A percentile compares a stretch with the other conserved stretches of the same genome.
Conservation (phyloP, 495 filamentous ascomycete genomes). For the Tuber calosporum region DNA sequence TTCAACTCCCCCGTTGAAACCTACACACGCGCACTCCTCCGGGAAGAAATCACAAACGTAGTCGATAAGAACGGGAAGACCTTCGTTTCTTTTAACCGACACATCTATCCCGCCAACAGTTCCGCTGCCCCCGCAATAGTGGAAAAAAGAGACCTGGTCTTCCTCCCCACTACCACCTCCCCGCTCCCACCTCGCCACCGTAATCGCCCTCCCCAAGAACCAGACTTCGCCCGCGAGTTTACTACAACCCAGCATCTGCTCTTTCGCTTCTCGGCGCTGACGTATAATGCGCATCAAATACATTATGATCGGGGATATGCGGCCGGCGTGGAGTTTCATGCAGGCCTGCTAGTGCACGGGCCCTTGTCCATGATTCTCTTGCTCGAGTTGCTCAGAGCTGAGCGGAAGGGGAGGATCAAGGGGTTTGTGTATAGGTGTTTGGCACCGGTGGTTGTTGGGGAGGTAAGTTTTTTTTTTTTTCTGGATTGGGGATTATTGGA, state of each 20-base stretch:
- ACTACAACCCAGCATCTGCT: conserved; percentile 57
- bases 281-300: conserved; percentile 67
- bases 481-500: conserved; percentile 39
- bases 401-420: conserved; percentile 42
- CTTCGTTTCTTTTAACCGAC: conserved; percentile 37
- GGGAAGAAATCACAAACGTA: conserved; percentile 28
- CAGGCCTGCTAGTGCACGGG: conserved; percentile 72
- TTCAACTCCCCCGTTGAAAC: conserved; percentile 28
- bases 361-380: conserved; percentile 73
- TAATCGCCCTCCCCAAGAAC: conserved; percentile 35
- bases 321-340: conserved; percentile 63
- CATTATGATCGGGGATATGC: conserved; percentile 64
- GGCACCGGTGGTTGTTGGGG: conserved; percentile 68
- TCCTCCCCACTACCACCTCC: conserved; percentile 12
- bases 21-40: conserved; percentile 18
- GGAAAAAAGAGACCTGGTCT: conserved; percentile 43
- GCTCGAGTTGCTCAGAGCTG: conserved; percentile 53
- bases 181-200: neutral
- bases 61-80: conserved; percentile 19
- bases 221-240: conserved; percentile 57
- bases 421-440: conserved; percentile 71
- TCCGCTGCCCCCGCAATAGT: conserved; percentile 32
- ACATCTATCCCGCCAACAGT: conserved; percentile 19
- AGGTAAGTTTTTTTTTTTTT: conserved; percentile 42
- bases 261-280: conserved; percentile 66